Conservation (phyloP, 768 basidiomycete genomes). For the Psilocybe sp. region DNA sequence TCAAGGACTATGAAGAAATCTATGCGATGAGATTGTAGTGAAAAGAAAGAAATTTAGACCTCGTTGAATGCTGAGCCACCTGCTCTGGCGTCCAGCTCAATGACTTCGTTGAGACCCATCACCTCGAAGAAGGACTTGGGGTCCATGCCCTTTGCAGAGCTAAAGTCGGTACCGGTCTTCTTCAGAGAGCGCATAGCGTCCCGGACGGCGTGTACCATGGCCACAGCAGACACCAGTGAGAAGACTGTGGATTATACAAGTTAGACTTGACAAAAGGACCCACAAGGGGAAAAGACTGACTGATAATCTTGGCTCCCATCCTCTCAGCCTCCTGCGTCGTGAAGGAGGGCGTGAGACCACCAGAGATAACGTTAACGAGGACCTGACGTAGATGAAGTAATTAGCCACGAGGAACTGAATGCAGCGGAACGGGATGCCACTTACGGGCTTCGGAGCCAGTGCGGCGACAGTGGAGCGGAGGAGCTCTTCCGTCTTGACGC, state of each 20-base stretch:
- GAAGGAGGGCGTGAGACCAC: conserved; percentile 74
- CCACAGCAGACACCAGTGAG: conserved; percentile 73
- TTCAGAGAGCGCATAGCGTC: conserved; percentile 72
- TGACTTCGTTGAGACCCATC: conserved; percentile 60
- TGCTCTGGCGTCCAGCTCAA: conserved; percentile 52
- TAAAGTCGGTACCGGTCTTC: conserved; percentile 76
- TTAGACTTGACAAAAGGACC: neutral
- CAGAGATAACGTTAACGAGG: conserved; percentile 78
- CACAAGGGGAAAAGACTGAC: conserved; percentile 34
- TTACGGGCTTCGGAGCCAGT: conserved; percentile 67
- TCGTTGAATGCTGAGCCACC: conserved; percentile 58
- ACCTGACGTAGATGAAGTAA: conserved; percentile 32
- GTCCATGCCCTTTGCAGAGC: conserved; percentile 61
- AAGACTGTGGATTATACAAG: conserved; percentile 47
- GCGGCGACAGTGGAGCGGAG: conserved; percentile 63
- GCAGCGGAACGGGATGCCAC: conserved; percentile 10
- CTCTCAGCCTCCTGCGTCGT: conserved; percentile 66
- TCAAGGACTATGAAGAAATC: neutral
- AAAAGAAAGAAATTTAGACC: conserved; percentile 30
- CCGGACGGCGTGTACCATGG: conserved; percentile 72
- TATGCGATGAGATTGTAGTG: neutral
- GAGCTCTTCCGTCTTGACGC: conserved; percentile 66
- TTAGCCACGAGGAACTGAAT: neutral
- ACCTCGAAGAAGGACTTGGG: conserved; percentile 77
- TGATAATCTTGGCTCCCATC: conserved; percentile 75